These are phyloP conservation scores for Adansonia gregorii DNA, from an alignment of 441 rosid species.

Conservation along the genomic window DNA sequence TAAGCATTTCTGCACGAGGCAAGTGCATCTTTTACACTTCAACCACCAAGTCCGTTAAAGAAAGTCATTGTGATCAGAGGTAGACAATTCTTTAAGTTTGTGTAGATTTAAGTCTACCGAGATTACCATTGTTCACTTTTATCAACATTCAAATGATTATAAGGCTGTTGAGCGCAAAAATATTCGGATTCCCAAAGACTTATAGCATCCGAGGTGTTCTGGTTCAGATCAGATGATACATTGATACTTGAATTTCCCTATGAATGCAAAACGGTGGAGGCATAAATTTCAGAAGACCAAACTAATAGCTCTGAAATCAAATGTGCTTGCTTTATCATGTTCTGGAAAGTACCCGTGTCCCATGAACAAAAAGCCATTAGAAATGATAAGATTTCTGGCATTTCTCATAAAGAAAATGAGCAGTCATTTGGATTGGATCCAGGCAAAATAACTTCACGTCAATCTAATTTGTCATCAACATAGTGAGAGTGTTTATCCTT, in stretches of 20 bases:
- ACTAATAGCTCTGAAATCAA: background rate
- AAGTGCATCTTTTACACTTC: background rate
- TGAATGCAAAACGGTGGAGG: background rate
- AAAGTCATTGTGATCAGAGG: background rate
- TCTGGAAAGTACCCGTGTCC: background rate
- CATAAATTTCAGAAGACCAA: background rate
- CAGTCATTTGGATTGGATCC: background rate
- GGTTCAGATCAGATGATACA: constrained; percentile 8
- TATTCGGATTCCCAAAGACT: background rate
- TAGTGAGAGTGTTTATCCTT: background rate
- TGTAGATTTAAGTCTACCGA: background rate
- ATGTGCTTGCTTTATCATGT: background rate
- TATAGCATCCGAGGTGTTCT: background rate
- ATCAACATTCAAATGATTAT: background rate
- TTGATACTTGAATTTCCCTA: background rate
- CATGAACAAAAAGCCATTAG: background rate
- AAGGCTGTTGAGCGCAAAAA: background rate
- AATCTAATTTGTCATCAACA: background rate
- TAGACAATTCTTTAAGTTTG: background rate
- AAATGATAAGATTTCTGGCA: background rate
- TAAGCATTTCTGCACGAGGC: background rate
- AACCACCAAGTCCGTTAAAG: background rate
- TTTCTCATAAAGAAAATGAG: constrained; percentile 5
- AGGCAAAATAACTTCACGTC: background rate
- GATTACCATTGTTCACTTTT: background rate